Base-by-base conservation (phyloP, 2,329 filamentous ascomycete species). In the Monosporascus sp. region DNA sequence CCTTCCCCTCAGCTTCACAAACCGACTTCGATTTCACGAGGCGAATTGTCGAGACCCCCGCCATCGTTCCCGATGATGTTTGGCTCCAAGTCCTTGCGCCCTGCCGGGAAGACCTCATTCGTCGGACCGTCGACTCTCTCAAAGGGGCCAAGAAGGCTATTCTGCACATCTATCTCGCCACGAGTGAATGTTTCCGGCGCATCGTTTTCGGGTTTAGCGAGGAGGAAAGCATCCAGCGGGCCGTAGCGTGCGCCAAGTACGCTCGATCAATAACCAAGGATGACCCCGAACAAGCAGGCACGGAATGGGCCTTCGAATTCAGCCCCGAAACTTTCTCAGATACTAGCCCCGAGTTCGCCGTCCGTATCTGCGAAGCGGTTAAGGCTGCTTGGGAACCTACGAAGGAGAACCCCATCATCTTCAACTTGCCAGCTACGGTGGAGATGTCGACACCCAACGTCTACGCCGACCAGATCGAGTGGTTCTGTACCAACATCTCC, bases 11-110 rank as follows among this genome's bases (percentile, higher is more conserved):
- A 0, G 91, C 93, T 16, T 96, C 91, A 40, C 88, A 96, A 69
- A 96, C 89, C 66, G 94, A 97, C 75, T 97, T 92, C 76, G 90
- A 96, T 77, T 97, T 97, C 68, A 96, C 91, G 41, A 82, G 91
- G 61, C 85, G 87, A 65, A 78, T 97, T 61, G 84, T 97, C 59
- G 87, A 95, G 65, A 96, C 91, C 1, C 89, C 89, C 11, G 90
- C 89, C 41, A 80, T 85, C 16, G 83, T 92, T 8, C 91, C 92
- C 51, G 90, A 94, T 67, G 92, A 97, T 71, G 91, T 97, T 52
- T 92, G 82, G 78, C 78, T 97, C 55, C 92, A 97, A 70, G 93
- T 97, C 51, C 85, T 97, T 49, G 91, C 91, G 5, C 93, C 93
- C 6, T 97, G 92, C 70, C 86, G 93, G 60, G 86, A 90, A 68